These are phyloP conservation scores for Dioszegia crocea DNA, from an alignment of 768 basidiomycete genomes.

Conservation along the genomic window DNA sequence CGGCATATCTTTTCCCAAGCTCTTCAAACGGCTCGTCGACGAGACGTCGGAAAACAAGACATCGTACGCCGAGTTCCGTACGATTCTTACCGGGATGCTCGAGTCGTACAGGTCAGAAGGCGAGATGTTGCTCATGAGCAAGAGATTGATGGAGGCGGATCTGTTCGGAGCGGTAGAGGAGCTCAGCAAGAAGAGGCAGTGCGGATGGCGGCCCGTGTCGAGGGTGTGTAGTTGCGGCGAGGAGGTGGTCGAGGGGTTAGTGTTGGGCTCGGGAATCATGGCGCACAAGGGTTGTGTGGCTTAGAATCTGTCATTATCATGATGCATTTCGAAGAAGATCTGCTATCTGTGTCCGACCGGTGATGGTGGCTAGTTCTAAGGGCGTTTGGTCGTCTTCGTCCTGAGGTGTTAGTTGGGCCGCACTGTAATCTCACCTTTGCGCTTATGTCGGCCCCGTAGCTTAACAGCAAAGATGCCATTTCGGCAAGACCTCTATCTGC, in stretches of 20 bases:
- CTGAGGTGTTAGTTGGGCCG: conserved; percentile 49
- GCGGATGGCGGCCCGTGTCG: conserved; percentile 46
- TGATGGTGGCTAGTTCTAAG: conserved; percentile 59
- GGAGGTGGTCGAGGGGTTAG: conserved; percentile 1
- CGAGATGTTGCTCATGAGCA: conserved; percentile 80
- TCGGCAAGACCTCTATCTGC: conserved; percentile 69
- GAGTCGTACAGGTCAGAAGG: conserved; percentile 90
- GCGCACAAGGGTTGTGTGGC: conserved; percentile 13
- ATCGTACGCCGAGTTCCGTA: conserved; percentile 78
- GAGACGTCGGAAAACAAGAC: conserved; percentile 51
- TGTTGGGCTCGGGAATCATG: conserved; percentile 3
- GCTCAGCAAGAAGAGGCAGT: conserved; percentile 45
- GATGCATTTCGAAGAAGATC: conserved; percentile 35
- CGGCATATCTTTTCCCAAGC: conserved; percentile 78
- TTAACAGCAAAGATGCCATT: conserved; percentile 60
- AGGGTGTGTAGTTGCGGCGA: conserved; percentile 10
- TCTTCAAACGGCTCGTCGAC: conserved; percentile 88
- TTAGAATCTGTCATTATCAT: background rate
- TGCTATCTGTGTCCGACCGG: conserved; percentile 60
- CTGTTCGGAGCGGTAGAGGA: conserved; percentile 69
- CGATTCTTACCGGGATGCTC: conserved; percentile 89
- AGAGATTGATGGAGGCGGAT: conserved; percentile 73
- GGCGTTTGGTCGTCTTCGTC: conserved; percentile 66
- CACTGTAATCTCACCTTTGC: conserved; percentile 57
- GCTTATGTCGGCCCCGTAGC: conserved; percentile 61